Evolutionary conservation across 2,329 filamentous ascomycete genomes (phyloP), one percentile per base, ranked within the genome.

Genomic region (Colletotrichum sp.): DNA sequence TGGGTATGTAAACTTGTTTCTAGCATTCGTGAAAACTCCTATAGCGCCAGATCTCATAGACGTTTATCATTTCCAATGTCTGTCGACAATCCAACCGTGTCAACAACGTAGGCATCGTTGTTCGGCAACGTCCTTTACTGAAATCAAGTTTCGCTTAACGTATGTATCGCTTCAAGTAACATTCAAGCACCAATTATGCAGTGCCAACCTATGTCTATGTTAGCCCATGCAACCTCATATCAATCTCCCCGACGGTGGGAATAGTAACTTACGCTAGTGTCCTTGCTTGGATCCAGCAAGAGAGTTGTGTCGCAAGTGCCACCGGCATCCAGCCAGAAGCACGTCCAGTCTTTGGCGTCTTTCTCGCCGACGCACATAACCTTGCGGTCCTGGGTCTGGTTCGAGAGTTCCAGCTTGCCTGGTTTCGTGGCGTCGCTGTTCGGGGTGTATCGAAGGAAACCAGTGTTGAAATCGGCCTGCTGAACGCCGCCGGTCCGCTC

Each of bases 171-270:
- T 22, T 52, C 43, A 6, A 52, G 6, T 13, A 13, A 22, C 6
- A 52, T 13, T 22, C 2, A 52, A 52, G 43, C 43, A 13, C 43
- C n/a, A 52, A 52, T 52, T 6, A 52, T 22, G n/a, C 43, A 52
- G 43, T 52, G 43, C 10, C 43, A 22, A 52, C 43, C 43, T 52
- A 6, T 22, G 16, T 22, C 8, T 4, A 52, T 52, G n/a, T 52
- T 13, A 52, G 43, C 16, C 1, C 16, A 10, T 22, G 43, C n/a
- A 13, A 13, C 6, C 18, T 52, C 1, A 52, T 8, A n/a, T 10
- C 8, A 43, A 10, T n/a, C 2, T 10, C 39, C 10, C 9, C 1
- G 2, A 3, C 16, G 10, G 0, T 43, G 39, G 2, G 9, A 43
- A 16, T 18, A 43, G 39, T 43, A 13, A 13, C n/a, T 52, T 13